Conservation (phyloP, 352 stramenopile genomes). For the Phytophthora tubulina region DNA sequence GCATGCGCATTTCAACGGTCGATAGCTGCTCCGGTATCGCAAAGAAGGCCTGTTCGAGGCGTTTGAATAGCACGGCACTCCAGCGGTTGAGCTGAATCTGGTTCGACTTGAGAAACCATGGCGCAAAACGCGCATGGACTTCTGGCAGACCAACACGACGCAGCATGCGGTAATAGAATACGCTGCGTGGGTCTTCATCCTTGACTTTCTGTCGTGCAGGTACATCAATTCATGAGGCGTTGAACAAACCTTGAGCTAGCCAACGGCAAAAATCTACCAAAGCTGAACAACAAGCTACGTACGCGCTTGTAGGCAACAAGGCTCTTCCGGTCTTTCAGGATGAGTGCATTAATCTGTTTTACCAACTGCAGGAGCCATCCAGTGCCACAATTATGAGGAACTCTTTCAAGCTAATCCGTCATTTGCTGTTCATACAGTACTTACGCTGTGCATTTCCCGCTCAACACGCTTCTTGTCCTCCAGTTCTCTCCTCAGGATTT, state of each 20-base stretch:
- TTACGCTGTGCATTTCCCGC: slow-evolving; percentile 59
- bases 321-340: slow-evolving; percentile 69
- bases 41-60: slow-evolving; percentile 74
- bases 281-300: slow-evolving; percentile 14
- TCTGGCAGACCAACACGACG: slow-evolving; percentile 73
- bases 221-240: background rate
- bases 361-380: slow-evolving; percentile 53
- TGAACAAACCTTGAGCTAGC: background rate
- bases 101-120: slow-evolving; percentile 84
- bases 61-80: slow-evolving; percentile 72
- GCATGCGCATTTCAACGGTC: slow-evolving; percentile 74
- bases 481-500: slow-evolving; percentile 52
- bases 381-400: background rate
- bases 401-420: background rate
- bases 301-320: slow-evolving; percentile 62
- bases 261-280: background rate
- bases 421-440: background rate
- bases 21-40: slow-evolving; percentile 58
- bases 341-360: slow-evolving; percentile 72
- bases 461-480: slow-evolving; percentile 47
- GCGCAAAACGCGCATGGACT: slow-evolving; percentile 76
- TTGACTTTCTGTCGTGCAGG: slow-evolving; percentile 55
- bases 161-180: slow-evolving; percentile 86
- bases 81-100: slow-evolving; percentile 76
- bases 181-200: slow-evolving; percentile 71